Evolutionary conservation across 1,284 basidiomycete genomes (phyloP).

Genomic region (Malassezia arunalokei): DNA sequence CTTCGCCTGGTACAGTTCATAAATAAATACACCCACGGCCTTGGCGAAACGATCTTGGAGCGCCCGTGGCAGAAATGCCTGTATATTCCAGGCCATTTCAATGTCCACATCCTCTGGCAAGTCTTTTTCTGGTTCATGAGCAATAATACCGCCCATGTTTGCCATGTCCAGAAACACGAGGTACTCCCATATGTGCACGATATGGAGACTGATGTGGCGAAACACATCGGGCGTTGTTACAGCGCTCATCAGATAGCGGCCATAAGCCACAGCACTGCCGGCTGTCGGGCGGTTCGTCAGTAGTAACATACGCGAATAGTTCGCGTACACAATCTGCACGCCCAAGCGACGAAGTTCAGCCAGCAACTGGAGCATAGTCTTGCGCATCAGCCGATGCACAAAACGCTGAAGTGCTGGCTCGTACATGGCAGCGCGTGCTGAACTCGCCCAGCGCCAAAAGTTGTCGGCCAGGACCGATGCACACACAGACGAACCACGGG

Average conservation of each 20-base stretch:
- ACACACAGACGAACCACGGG: constrained; percentile 56
- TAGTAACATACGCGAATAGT: constrained; percentile 78
- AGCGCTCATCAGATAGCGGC: constrained; percentile 79
- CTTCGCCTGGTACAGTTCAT: constrained; percentile 67
- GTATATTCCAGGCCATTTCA: constrained; percentile 91
- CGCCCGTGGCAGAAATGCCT: constrained; percentile 72
- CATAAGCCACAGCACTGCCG: constrained; percentile 86
- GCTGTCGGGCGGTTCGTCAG: constrained; percentile 85
- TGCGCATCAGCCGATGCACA: constrained; percentile 88
- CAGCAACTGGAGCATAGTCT: constrained; percentile 89
- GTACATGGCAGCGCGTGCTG: constrained; percentile 70
- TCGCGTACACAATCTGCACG: constrained; percentile 85
- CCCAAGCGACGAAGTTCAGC: constrained; percentile 94
- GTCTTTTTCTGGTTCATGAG: constrained; percentile 56
- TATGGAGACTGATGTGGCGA: constrained; percentile 76
- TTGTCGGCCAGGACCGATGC: constrained; percentile 57
- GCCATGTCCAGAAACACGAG: constrained; percentile 90
- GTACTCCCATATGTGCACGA: constrained; percentile 86
- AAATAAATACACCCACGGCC: constrained; percentile 69
- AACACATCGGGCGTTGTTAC: constrained; percentile 91
- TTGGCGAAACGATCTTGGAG: constrained; percentile 68
- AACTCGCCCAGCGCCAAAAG: constrained; percentile 95
- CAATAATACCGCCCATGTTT: constrained; percentile 69
- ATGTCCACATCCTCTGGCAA: constrained; percentile 23
- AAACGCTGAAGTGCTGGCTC: constrained; percentile 89